Base-by-base conservation (phyloP, 1,139 yeast genomes). In the Kurtzmaniella quercitrusa region DNA sequence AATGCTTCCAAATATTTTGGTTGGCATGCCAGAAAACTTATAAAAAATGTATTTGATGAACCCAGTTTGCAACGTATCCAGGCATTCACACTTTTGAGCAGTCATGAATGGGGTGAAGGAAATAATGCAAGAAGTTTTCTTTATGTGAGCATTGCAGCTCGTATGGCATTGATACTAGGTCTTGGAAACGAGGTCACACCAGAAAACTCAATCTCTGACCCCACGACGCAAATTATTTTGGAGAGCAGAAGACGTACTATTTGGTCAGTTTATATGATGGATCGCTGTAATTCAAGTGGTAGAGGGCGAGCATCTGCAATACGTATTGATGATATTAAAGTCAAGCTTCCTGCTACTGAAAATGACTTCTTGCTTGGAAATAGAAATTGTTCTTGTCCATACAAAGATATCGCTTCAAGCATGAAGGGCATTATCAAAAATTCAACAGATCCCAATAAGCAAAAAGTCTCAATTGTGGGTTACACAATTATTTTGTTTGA, bases 181-280 rank as follows among this genome's bases (percentile, higher is more conserved):
- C 43, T 66, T n/a, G 65, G 66, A 8, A 46, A 49, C 15, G 65
- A 60, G 36, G 47, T 47, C 2, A 39, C 21, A 39, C 44, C 46
- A 41, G 54, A 20, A 38, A 50, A 40, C 40, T 50, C 38, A 23
- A 40, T 21, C 5, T 46, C 51, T 11, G 49, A 48, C 33, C 43
- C 41, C 5, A 48, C 45, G 14, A 41, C 43, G 20, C 47, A 55
- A 28, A 57, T 66, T 16, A 46, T 53, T 16, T 45, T 50, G 30
- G 73, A 68, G 42, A 54, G 60, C 26, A 61, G 63, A 48, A 42
- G 71, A 35, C 49, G 73, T 39, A 66, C 72, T 1, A 54, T 68
- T 12, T 68, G 73, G 74, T 52, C 66, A 1, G 69, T 66, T 3
- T 67, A 62, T 42, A 65, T 68, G 71, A 66, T 68, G 72, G 74